Base-by-base conservation (phyloP, 805 yeast species). In the Kuraishia ogatae region DNA sequence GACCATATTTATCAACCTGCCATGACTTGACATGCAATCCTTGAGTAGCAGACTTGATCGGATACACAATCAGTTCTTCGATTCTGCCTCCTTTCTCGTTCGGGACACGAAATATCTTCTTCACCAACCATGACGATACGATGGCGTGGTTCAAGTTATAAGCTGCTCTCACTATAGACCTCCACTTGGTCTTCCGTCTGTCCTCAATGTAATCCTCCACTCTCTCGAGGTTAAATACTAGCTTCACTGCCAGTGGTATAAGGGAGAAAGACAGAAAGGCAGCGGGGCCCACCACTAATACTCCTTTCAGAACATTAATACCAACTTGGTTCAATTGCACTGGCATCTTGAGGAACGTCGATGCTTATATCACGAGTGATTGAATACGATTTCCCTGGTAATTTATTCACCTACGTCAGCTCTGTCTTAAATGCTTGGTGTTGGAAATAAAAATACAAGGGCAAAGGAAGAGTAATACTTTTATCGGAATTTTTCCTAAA, bases 41-140 rank as follows among this genome's bases (percentile, higher is more conserved):
- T 2, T 62, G 62, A 35, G 62, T 56, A 8, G 61, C 61, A 0
- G 67, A 63, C 53, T 64, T 64, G 50, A 64, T 59, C 2, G 68
- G 68, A 54, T 64, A 60, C 6, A 62, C 59, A 2, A 57, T 51
- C 15, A 64, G 39, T 19, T 52, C 50, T 7, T 21, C 20, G n/a
- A 52, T 28, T 17, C 23, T n/a, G 5, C 53, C 53, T 5, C 53
- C 53, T 39, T 46, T n/a, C 39, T 52, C 53, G 3, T 43, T 43
- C n/a, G n/a, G 7, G 5, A 51, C 4, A n/a, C 39, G 6, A 23
- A 23, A 39, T 6, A 51, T 5, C 20, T 19, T 11, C 48, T 24
- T 43, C 20, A 23, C 28, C 21, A 51, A 39, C 19, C 29, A 15
- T 7, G 39, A 29, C 17, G 24, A 23, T 6, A 7, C 21, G 21